Percentiles rank a stretch among this genome's conserved stretches.
phyloP scores from a whole-genome alignment of 345 rosid genomes.

The Syzygium grande region DNA sequence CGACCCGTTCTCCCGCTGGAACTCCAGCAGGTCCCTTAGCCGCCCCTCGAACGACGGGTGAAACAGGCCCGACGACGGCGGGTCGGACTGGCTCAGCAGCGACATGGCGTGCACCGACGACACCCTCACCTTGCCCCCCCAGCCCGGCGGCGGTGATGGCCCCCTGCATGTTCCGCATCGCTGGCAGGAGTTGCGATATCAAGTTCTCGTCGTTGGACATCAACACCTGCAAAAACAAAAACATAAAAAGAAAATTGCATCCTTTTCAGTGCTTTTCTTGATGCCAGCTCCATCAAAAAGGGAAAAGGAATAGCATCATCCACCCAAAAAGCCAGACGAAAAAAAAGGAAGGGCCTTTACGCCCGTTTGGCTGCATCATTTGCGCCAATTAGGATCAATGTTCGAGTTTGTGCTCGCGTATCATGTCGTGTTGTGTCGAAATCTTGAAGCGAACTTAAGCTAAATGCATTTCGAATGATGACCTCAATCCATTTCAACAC shows the following conservation, averaged over 20 bases:
- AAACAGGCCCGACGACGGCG: constrained; percentile 80
- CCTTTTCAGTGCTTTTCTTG: neutral
- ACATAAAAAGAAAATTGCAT: neutral
- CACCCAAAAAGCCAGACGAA: neutral
- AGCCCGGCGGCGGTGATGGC: constrained; percentile 65
- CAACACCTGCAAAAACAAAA: constrained; percentile 38
- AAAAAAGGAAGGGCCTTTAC: neutral
- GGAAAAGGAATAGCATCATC: neutral
- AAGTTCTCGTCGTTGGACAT: constrained; percentile 55
- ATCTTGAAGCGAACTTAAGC: neutral
- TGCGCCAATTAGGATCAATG: neutral
- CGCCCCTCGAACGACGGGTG: constrained; percentile 39
- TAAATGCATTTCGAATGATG: neutral
- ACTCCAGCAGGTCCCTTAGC: constrained; percentile 57
- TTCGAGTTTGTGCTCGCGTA: neutral
- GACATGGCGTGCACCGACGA: constrained; percentile 93
- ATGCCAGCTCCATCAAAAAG: neutral
- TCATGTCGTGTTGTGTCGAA: neutral
- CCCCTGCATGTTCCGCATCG: constrained; percentile 68
- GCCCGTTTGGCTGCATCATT: neutral
- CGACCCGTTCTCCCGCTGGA: constrained; percentile 59
- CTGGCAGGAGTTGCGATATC: constrained; percentile 73
- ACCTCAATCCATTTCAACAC: neutral
- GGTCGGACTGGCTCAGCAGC: constrained; percentile 61
- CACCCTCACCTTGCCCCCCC: constrained; percentile 70